A percentile compares a stretch with the other conserved stretches of the same genome.
These are phyloP conservation scores for Fusarium sp. DNA, from an alignment of 2,329 filamentous ascomycete species.

Conservation along the genomic window DNA sequence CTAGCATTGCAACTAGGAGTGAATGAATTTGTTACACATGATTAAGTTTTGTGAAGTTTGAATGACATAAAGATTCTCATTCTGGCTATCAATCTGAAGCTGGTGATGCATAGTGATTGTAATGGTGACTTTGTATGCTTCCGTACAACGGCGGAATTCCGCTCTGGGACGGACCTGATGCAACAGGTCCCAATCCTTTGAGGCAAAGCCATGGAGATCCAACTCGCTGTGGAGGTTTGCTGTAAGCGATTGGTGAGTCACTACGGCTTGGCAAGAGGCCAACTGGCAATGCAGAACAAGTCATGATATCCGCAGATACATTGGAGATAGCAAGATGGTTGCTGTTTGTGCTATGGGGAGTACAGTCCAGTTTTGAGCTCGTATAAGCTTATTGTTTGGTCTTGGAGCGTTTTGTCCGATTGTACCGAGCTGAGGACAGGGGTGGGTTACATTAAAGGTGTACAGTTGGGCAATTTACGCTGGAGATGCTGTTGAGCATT, in stretches of 20 bases:
- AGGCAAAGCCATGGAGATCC: neutral
- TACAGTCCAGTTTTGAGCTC: neutral
- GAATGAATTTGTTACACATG: constrained; percentile 16
- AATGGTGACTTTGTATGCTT: neutral
- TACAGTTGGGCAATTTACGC: neutral
- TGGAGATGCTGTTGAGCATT: neutral
- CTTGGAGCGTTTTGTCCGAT: constrained; percentile 5
- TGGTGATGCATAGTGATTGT: neutral
- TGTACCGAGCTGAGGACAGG: constrained; percentile 23
- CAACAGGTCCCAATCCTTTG: neutral
- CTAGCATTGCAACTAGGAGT: constrained; percentile 20
- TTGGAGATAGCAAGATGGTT: neutral
- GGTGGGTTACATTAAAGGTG: constrained; percentile 6
- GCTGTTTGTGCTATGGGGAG: neutral
- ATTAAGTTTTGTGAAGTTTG: neutral
- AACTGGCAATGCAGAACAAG: neutral
- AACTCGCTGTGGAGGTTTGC: neutral
- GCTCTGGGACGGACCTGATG: neutral
- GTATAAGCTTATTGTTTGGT: constrained; percentile 2
- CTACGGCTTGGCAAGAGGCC: neutral
- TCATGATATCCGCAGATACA: neutral
- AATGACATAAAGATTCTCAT: neutral
- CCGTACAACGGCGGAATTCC: neutral
- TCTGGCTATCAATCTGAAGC: neutral
- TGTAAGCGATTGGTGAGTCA: neutral